Percentiles rank a stretch among this genome's conserved stretches.
phyloP scores from a whole-genome alignment of 768 basidiomycete genomes.

The Leucosporidium scottii region DNA sequence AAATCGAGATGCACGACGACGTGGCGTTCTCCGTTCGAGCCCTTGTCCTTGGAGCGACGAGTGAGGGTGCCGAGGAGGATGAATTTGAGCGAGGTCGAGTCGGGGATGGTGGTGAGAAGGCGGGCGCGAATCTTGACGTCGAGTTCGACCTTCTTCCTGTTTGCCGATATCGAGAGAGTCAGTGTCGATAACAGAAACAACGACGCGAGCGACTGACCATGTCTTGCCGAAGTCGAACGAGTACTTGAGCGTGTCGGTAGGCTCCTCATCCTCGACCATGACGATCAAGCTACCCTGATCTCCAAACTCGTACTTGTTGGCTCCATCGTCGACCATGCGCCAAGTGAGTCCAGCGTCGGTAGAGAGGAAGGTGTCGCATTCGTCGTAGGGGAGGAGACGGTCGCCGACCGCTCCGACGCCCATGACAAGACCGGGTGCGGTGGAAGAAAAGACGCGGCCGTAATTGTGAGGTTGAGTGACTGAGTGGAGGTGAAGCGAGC shows the following conservation, averaged over 20 bases:
- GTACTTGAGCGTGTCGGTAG: slow-evolving; percentile 62
- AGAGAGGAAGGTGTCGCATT: slow-evolving; percentile 89
- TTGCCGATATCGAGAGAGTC: not conserved
- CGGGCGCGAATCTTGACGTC: slow-evolving; percentile 64
- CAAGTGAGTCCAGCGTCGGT: slow-evolving; percentile 82
- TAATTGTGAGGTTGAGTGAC: slow-evolving; percentile 89
- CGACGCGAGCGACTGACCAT: slow-evolving; percentile 55
- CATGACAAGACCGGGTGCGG: slow-evolving; percentile 91
- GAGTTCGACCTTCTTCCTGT: slow-evolving; percentile 64
- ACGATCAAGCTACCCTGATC: slow-evolving; percentile 76
- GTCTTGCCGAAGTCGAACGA: slow-evolving; percentile 72
- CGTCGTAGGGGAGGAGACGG: slow-evolving; percentile 61
- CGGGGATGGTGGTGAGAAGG: slow-evolving; percentile 79
- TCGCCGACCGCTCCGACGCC: slow-evolving; percentile 86
- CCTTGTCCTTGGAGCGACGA: slow-evolving; percentile 51
- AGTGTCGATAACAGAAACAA: not conserved
- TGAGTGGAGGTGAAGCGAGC: slow-evolving; percentile 85
- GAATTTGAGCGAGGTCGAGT: slow-evolving; percentile 95
- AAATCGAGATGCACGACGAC: slow-evolving; percentile 81
- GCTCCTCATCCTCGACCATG: slow-evolving; percentile 75
- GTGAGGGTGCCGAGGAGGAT: slow-evolving; percentile 72
- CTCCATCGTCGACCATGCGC: slow-evolving; percentile 64
- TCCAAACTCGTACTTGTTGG: slow-evolving; percentile 94
- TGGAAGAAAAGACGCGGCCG: slow-evolving; percentile 87
- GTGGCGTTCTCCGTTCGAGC: slow-evolving; percentile 49